Conservation (phyloP, 257 asterid genomes). For the Verbena officinalis region DNA sequence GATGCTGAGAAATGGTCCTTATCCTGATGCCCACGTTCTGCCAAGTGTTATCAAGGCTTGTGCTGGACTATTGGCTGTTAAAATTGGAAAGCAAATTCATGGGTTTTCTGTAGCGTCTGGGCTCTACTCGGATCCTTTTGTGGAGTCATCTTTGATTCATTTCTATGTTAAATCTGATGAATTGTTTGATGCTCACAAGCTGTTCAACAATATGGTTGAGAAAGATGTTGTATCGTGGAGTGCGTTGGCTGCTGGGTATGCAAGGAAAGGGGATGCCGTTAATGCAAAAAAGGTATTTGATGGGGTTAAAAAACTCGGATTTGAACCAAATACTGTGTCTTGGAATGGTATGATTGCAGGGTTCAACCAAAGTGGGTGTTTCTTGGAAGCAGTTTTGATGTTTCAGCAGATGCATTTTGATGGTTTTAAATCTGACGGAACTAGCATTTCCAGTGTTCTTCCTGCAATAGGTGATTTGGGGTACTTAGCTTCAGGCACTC, state of each 20-base stretch:
- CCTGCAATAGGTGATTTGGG: constrained; percentile 75
- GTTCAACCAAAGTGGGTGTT: constrained; percentile 79
- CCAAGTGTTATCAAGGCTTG: constrained; percentile 78
- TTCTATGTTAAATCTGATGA: constrained; percentile 65
- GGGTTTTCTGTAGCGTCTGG: constrained; percentile 68
- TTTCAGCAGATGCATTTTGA: constrained; percentile 66
- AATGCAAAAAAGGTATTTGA: constrained; percentile 54
- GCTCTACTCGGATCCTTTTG: constrained; percentile 58
- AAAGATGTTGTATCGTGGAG: constrained; percentile 77
- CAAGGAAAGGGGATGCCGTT: constrained; percentile 65
- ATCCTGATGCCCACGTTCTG: constrained; percentile 68
- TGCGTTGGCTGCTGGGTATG: constrained; percentile 80
- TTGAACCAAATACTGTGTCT: constrained; percentile 69
- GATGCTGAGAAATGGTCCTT: constrained; percentile 40
- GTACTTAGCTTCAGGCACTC: constrained; percentile 53
- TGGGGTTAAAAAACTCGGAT: constrained; percentile 44
- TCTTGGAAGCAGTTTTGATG: constrained; percentile 54
- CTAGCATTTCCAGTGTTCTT: constrained; percentile 81
- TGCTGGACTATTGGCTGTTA: constrained; percentile 48
- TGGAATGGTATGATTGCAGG: constrained; percentile 97
- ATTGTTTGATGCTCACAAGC: constrained; percentile 51
- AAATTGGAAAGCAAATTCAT: constrained; percentile 72
- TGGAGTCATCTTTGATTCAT: constrained; percentile 70
- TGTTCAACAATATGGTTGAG: constrained; percentile 54
- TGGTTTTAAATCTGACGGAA: constrained; percentile 62